These are phyloP conservation scores for Gonapodya prolifera DNA, from an alignment of 192 early-diverging fungal genomes.

Conservation along the genomic window DNA sequence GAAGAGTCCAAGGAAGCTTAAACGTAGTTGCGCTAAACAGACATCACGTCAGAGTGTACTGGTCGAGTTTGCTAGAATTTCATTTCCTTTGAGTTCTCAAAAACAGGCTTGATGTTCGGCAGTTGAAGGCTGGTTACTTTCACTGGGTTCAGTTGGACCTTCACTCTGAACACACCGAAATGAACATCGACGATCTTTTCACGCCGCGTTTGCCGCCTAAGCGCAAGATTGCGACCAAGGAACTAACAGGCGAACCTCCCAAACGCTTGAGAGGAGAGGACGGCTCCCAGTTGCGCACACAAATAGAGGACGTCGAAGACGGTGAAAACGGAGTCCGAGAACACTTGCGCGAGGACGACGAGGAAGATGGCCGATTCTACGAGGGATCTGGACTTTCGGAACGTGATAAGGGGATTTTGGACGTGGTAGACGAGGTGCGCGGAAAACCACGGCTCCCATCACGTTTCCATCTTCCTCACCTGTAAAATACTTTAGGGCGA, in stretches of 20 bases:
- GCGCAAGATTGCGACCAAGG: not conserved
- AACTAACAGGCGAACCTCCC: not conserved
- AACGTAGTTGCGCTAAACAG: not conserved
- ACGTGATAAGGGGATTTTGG: constrained; percentile 56
- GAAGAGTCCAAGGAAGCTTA: not conserved
- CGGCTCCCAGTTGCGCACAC: not conserved
- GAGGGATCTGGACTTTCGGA: constrained; percentile 67
- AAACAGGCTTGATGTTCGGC: too few relatives aligned
- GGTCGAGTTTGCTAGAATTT: too few relatives aligned
- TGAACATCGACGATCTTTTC: not conserved
- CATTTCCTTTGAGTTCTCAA: too few relatives aligned
- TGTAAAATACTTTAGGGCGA: not conserved
- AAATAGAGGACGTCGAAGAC: not conserved
- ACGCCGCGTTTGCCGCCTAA: not conserved
- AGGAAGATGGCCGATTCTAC: constrained; percentile 68
- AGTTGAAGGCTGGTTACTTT: too few relatives aligned
- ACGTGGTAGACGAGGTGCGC: constrained; percentile 64
- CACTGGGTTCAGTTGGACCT: too few relatives aligned
- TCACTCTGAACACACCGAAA: not conserved
- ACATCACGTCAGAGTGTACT: too few relatives aligned
- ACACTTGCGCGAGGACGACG: constrained; percentile 21
- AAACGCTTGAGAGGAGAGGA: not conserved
- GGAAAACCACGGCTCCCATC: constrained; percentile 30
- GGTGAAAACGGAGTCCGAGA: not conserved
- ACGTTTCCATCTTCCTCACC: not conserved